These are phyloP conservation scores for Batrachochytrium dendrobatidis DNA, from an alignment of 371 early-diverging fungal genomes.

Conservation along the genomic window DNA sequence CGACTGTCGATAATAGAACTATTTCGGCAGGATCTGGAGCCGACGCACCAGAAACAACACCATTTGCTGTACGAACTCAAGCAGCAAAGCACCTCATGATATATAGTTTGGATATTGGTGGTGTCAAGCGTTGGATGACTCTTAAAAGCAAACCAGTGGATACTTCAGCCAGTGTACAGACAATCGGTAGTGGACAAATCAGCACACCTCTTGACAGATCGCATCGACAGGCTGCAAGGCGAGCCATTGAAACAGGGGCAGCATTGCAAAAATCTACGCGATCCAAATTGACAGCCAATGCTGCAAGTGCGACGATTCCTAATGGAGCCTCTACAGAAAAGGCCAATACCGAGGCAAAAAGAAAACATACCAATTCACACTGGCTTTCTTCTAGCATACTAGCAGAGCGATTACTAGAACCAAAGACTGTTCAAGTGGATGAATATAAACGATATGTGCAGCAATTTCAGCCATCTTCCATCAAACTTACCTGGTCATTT, in stretches of 20 bases:
- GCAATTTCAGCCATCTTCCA: conserved; percentile 26
- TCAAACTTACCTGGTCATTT: conserved; percentile 1
- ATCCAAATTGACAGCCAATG: too few species aligned
- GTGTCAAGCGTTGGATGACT: conserved; percentile 29
- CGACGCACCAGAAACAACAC: conserved; percentile 20
- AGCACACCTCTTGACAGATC: neutral
- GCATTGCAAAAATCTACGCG: too few species aligned
- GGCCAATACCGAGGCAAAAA: neutral
- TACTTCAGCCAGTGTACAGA: neutral
- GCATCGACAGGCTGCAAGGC: neutral
- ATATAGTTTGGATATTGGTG: conserved; percentile 32
- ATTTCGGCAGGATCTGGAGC: conserved; percentile 6
- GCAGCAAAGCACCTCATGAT: conserved; percentile 12
- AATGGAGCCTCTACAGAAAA: neutral
- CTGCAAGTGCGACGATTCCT: neutral
- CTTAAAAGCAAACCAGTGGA: conserved; percentile 11
- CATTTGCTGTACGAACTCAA: conserved; percentile 29
- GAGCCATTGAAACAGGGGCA: too few species aligned
- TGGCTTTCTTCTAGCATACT: conserved; percentile 11
- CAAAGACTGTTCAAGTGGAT: conserved; percentile 15
- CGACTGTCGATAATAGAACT: neutral
- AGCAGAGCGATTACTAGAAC: conserved; percentile 30
- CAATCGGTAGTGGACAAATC: neutral
- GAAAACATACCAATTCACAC: conserved; percentile 7
- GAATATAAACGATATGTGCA: conserved; percentile 36